phyloP scores from a whole-genome alignment of 352 stramenopile genomes.

The Pythium plurisporium region DNA sequence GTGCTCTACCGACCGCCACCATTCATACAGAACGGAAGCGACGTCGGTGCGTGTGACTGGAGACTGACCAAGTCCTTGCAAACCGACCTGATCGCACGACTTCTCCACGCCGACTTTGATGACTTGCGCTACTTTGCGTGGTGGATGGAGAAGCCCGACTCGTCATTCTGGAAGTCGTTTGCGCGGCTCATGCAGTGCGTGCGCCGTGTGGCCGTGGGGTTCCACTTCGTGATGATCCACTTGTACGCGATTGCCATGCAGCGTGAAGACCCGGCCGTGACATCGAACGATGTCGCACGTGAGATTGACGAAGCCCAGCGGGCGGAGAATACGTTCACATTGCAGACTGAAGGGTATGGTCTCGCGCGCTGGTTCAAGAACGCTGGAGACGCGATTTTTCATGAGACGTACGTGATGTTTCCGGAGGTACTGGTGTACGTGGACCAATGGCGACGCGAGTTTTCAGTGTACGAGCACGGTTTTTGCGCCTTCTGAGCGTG shows the following conservation, averaged over 20 bases:
- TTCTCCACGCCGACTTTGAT: constrained; percentile 9
- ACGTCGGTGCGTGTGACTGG: neutral
- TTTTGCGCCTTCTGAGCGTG: constrained; percentile 23
- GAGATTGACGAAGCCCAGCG: constrained; percentile 2
- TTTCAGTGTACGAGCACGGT: constrained; percentile 18
- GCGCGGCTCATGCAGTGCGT: constrained; percentile 8
- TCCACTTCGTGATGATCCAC: constrained; percentile 24
- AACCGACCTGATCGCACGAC: constrained; percentile 1
- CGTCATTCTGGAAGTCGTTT: constrained; percentile 20
- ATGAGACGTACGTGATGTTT: constrained; percentile 37
- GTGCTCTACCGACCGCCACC: constrained; percentile 21
- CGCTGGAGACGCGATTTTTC: constrained; percentile 13
- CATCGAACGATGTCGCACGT: neutral
- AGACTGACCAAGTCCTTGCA: neutral
- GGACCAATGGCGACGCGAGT: constrained; percentile 31
- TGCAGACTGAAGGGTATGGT: constrained; percentile 10
- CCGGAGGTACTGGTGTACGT: constrained; percentile 43
- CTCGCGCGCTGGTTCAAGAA: constrained; percentile 8
- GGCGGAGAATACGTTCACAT: neutral
- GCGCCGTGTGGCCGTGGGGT: constrained; percentile 8
- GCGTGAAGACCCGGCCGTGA: constrained; percentile 7
- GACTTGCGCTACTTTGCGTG: constrained; percentile 1
- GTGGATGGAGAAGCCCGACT: constrained; percentile 18
- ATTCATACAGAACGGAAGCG: neutral
- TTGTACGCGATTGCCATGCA: constrained; percentile 24